Evolutionary conservation across 495 filamentous ascomycete genomes (phyloP), one percentile per base, ranked within the genome.

Genomic region (Xylaria sp.): DNA sequence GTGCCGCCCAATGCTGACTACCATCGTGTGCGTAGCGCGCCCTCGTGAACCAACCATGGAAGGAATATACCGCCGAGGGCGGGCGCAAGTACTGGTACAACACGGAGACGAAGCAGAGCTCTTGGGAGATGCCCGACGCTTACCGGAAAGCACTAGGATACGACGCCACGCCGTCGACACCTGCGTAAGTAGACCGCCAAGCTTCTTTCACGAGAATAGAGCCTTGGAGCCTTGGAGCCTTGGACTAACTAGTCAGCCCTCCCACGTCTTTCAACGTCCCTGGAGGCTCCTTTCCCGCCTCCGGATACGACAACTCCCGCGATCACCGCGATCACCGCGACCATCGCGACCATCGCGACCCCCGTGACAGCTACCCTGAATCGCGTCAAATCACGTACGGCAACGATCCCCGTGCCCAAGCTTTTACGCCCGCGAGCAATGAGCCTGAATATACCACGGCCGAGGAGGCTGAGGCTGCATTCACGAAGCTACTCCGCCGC

Each of bases 51-150:
- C 92, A 95, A 59, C 92, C 94, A 65, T 99, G 94, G 93, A 97
- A 94, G 74, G 94, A 97, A 80, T 94, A 97, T 74, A 93, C 92
- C 14, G 88, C 92, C 48, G 90, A 93, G 69, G 93, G 90, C 66
- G 97, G 95, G 31, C 88, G 91, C 73, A 93, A 95, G 77, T 99
- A 99, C 78, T 99, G 95, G 94, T 90, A 93, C 79, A 93, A 98
- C 79, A 92, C 90, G 3, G 92, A 97, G 77, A 95, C 90, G 46
- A 95, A 96, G 83, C 87, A 93, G 82, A 98, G 93, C 80, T 92
- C 92, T 61, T 99, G 96, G 96, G 91, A 94, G 69, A 97, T 97
- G 87, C 95, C 95, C 65, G 92, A 93, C 57, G 90, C 86, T 65
- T 95, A 94, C 83, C 93, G 92, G 75, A 88, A 79, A 86, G 93